phyloP scores from a whole-genome alignment of 2,329 filamentous ascomycete species.

The Aspergillus uvarum region DNA sequence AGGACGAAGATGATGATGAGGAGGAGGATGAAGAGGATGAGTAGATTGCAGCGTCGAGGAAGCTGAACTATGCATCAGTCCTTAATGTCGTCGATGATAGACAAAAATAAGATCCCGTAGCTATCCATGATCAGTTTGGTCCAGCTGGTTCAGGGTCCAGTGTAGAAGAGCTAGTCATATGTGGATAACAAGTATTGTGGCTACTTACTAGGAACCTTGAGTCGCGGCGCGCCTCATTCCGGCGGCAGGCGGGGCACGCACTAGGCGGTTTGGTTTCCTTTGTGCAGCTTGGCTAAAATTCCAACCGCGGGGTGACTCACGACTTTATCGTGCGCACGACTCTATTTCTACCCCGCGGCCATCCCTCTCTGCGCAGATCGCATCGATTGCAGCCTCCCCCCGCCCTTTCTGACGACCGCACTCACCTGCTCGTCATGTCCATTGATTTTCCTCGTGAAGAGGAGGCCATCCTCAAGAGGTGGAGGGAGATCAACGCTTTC shows the following conservation, averaged over 20 bases:
- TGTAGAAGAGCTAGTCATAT: not conserved
- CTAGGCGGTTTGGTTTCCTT: not conserved
- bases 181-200: not conserved
- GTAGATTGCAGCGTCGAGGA: constrained; percentile 23
- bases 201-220: not conserved
- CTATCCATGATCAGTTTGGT: not conserved
- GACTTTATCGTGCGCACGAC: constrained; percentile 14
- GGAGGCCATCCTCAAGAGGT: constrained; percentile 77
- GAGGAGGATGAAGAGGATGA: constrained; percentile 32
- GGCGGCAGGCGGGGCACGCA: constrained; percentile 2
- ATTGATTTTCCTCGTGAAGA: constrained; percentile 94
- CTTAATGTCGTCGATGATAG: not conserved
- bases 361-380: constrained; percentile 17
- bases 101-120: not conserved
- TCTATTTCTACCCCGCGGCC: constrained; percentile 27
- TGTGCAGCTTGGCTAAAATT: constrained; percentile 12
- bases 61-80: not conserved
- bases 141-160: not conserved
- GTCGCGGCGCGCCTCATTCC: not conserved
- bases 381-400: constrained; percentile 11
- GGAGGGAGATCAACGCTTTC: constrained; percentile 92
- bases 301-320: constrained; percentile 20
- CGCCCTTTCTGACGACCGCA: constrained; percentile 17
- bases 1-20: constrained; percentile 58
- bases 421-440: constrained; percentile 59